Evolutionary conservation across 495 filamentous ascomycete genomes (phyloP).

Genomic region (Platismatia glauca): DNA sequence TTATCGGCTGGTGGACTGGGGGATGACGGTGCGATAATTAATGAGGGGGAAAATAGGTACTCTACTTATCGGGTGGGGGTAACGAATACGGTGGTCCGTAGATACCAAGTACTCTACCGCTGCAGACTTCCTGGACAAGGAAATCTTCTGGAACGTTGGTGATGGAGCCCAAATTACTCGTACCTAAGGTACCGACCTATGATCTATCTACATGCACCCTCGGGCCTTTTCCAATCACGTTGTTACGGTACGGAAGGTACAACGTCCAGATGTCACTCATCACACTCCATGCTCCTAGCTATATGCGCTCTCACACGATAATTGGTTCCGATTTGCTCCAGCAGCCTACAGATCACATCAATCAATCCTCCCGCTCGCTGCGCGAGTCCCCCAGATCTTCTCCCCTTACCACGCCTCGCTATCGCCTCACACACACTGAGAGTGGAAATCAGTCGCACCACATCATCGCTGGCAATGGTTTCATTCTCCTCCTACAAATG

Average conservation of each 20-base stretch:
- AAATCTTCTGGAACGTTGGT: background rate
- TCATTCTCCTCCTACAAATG: background rate
- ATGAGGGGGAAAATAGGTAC: background rate
- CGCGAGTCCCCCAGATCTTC: background rate
- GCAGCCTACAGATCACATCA: background rate
- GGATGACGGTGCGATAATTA: background rate
- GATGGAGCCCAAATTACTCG: background rate
- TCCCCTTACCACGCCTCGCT: background rate
- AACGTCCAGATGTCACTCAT: background rate
- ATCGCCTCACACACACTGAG: background rate
- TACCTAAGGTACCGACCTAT: too few species aligned
- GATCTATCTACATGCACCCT: background rate
- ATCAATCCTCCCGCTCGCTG: background rate
- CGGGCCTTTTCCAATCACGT: background rate
- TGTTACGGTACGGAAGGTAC: background rate
- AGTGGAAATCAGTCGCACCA: background rate
- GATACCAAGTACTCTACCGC: too few species aligned
- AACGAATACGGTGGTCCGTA: too few species aligned
- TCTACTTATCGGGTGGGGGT: too few species aligned
- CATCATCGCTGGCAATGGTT: background rate
- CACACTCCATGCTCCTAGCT: background rate
- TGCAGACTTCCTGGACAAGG: background rate
- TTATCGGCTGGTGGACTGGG: too few species aligned
- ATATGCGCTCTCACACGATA: slow-evolving; percentile 5
- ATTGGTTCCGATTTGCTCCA: background rate